phyloP scores from a whole-genome alignment of 371 early-diverging fungal genomes.

The Mitosporidium daphniae region DNA sequence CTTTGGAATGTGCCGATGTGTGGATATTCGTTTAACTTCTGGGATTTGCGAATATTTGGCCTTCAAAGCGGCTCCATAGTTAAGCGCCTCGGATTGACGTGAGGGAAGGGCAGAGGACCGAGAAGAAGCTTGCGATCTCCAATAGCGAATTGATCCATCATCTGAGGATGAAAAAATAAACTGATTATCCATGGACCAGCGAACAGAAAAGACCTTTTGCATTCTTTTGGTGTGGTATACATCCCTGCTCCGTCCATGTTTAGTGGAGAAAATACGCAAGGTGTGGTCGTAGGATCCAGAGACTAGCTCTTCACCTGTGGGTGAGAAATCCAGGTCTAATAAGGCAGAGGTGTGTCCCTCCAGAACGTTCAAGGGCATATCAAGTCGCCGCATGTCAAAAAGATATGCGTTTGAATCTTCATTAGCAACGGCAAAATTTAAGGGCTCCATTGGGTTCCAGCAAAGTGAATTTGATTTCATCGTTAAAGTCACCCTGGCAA shows the following conservation, averaged over 20 bases:
- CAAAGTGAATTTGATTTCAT: constrained; percentile 56
- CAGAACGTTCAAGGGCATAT: constrained; percentile 30
- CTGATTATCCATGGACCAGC: constrained; percentile 64
- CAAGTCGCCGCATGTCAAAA: constrained; percentile 76
- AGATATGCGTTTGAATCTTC: constrained; percentile 81
- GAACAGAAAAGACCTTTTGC: constrained; percentile 53
- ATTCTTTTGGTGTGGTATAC: constrained; percentile 94
- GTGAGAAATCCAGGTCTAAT: constrained; percentile 76
- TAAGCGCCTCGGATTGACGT: constrained; percentile 35
- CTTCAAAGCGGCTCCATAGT: constrained; percentile 48
- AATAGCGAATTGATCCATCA: constrained; percentile 84
- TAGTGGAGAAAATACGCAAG: constrained; percentile 46
- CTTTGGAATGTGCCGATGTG: constrained; percentile 44
- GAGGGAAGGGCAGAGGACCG: constrained; percentile 9
- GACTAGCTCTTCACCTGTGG: constrained; percentile 79
- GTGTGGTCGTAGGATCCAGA: constrained; percentile 79
- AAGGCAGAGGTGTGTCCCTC: constrained; percentile 89
- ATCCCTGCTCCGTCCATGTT: constrained; percentile 47
- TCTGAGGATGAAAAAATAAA: constrained; percentile 84
- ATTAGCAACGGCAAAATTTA: constrained; percentile 59
- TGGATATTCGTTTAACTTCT: constrained; percentile 40
- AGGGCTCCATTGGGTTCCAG: constrained; percentile 91
- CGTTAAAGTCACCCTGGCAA: constrained; percentile 29
- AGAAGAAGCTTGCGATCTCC: constrained; percentile 56
- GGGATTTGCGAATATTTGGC: constrained; percentile 62